A percentile compares a stretch with the other conserved stretches of the same genome.
Evolutionary conservation across 2,329 filamentous ascomycete genomes (phyloP).

Genomic region (Ciborinia camelliae): DNA sequence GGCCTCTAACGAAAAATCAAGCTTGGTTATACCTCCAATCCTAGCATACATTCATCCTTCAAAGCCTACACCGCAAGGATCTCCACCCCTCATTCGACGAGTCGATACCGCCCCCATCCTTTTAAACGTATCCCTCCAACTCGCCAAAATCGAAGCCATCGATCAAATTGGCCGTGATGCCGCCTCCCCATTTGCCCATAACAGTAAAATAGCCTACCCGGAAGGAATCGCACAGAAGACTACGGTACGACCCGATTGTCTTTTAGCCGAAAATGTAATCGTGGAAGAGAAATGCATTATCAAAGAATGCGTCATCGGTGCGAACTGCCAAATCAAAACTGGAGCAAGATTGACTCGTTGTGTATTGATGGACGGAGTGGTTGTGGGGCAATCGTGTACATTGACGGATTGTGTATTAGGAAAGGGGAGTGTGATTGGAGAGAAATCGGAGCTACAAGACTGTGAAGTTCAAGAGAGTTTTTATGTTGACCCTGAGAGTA

Average conservation of each 20-base stretch:
- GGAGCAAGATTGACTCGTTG: slow-evolving; percentile 87
- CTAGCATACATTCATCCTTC: slow-evolving; percentile 75
- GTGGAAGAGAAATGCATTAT: slow-evolving; percentile 88
- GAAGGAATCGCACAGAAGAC: slow-evolving; percentile 76
- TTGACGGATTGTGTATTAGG: slow-evolving; percentile 86
- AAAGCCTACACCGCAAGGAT: slow-evolving; percentile 39
- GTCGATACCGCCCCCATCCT: slow-evolving; percentile 85
- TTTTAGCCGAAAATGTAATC: slow-evolving; percentile 84
- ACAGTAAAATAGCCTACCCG: slow-evolving; percentile 76
- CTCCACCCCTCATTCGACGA: slow-evolving; percentile 70
- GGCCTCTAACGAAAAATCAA: slow-evolving; percentile 21
- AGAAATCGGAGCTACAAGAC: slow-evolving; percentile 74
- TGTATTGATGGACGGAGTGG: slow-evolving; percentile 86
- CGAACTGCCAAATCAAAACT: slow-evolving; percentile 79
- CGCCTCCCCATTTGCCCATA: slow-evolving; percentile 72
- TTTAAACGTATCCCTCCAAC: slow-evolving; percentile 74
- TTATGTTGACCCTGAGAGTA: slow-evolving; percentile 74
- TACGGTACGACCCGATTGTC: slow-evolving; percentile 75
- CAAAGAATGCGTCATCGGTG: slow-evolving; percentile 85
- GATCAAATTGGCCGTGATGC: slow-evolving; percentile 58
- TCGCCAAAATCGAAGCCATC: slow-evolving; percentile 76
- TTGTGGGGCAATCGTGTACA: slow-evolving; percentile 78
- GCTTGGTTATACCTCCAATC: slow-evolving; percentile 63
- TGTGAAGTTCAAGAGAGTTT: slow-evolving; percentile 92
- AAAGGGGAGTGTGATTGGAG: slow-evolving; percentile 76